Conservation (phyloP, 495 filamentous ascomycete species). For the Neurospora terricola region DNA sequence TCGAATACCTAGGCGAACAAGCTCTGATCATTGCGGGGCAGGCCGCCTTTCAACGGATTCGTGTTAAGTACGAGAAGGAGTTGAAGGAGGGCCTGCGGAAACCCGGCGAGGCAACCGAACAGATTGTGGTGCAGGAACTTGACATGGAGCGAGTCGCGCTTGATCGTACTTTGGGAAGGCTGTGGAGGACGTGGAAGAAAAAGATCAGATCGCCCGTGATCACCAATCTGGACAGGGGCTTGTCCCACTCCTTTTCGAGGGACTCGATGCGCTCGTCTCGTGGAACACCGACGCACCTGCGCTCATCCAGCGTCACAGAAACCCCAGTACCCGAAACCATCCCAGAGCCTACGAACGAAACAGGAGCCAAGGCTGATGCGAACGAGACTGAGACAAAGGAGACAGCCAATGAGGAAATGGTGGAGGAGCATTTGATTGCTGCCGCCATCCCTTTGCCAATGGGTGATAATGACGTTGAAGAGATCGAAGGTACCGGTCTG, state of each 20-base stretch:
- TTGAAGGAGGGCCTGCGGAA: conserved; percentile 35
- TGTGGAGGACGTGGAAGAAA: conserved; percentile 97
- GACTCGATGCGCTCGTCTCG: conserved; percentile 21
- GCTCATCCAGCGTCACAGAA: conserved; percentile 29
- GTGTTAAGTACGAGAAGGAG: conserved; percentile 40
- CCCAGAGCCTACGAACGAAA: conserved; percentile 13
- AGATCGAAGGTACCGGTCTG: conserved; percentile 64
- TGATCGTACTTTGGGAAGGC: conserved; percentile 71
- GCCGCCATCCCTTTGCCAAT: conserved; percentile 54
- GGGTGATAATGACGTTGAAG: conserved; percentile 56
- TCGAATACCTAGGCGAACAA: conserved; percentile 92
- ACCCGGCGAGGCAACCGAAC: conserved; percentile 39
- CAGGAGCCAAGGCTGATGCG: neutral
- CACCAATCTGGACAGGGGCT: conserved; percentile 20
- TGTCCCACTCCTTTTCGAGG: conserved; percentile 29
- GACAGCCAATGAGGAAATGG: conserved; percentile 6
- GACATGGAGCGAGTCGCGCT: conserved; percentile 92
- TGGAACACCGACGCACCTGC: conserved; percentile 16
- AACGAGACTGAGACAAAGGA: neutral
- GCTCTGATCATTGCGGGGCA: conserved; percentile 80
- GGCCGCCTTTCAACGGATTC: conserved; percentile 66
- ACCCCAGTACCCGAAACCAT: conserved; percentile 17
- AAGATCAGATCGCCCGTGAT: conserved; percentile 46
- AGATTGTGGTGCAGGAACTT: conserved; percentile 72
- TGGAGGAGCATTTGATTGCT: conserved; percentile 31